These are phyloP conservation scores for Camelina neglecta DNA, from an alignment of 345 rosid genomes.

Conservation along the genomic window DNA sequence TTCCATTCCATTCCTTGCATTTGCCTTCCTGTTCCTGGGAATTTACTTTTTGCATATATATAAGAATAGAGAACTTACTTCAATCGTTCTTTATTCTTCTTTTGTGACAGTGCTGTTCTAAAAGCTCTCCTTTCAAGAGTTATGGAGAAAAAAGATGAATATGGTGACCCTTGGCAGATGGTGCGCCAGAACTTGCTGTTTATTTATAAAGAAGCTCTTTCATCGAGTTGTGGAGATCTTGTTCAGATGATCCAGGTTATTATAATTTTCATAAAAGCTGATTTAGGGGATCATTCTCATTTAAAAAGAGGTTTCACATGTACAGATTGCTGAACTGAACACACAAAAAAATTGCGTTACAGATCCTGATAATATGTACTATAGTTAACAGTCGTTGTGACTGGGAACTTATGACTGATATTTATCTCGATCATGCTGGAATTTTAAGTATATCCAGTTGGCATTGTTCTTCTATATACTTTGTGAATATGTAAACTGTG, in stretches of 20 bases:
- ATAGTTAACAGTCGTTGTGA: neutral
- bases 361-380: conserved; percentile 23
- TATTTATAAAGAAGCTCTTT: conserved; percentile 75
- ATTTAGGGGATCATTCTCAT: neutral
- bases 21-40: neutral
- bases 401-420: conserved; percentile 11
- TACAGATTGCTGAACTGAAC: conserved; percentile 3
- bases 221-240: conserved; percentile 66
- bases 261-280: conserved; percentile 34
- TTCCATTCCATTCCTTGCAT: neutral
- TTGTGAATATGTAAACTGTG: conserved; percentile 27
- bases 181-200: conserved; percentile 62
- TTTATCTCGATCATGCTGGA: neutral
- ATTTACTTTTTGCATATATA: conserved; percentile 5
- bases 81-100: conserved; percentile 7
- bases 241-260: conserved; percentile 78
- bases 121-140: conserved; percentile 76
- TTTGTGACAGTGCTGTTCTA: conserved; percentile 62
- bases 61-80: conserved; percentile 17
- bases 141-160: conserved; percentile 62
- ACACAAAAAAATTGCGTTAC: neutral
- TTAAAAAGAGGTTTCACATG: conserved; percentile 8
- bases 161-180: conserved; percentile 63
- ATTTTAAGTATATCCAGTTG: conserved; percentile 19
- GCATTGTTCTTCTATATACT: neutral